These are phyloP conservation scores for Phlegmacium glaucopus DNA, from an alignment of 768 basidiomycete genomes.

Conservation along the genomic window DNA sequence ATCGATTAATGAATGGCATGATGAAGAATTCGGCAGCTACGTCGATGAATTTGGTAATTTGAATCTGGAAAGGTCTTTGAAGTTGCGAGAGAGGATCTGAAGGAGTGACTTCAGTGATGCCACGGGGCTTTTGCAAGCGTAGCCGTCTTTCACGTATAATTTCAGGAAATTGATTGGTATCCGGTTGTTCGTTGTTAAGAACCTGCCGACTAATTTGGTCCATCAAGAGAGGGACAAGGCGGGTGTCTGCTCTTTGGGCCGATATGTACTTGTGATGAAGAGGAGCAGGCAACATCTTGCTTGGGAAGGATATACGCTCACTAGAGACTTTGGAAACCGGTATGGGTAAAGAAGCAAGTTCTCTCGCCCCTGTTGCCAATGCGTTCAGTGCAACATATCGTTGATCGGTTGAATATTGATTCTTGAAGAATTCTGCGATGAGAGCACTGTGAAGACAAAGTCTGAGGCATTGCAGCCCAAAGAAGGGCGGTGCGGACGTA, in stretches of 20 bases:
- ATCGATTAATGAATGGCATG: constrained; percentile 86
- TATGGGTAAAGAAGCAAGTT: constrained; percentile 56
- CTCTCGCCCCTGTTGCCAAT: constrained; percentile 81
- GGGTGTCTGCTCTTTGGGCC: constrained; percentile 32
- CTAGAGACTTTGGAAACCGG: constrained; percentile 28
- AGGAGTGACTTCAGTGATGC: constrained; percentile 41
- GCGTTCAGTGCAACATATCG: constrained; percentile 84
- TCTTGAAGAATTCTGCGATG: constrained; percentile 91
- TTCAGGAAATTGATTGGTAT: constrained; percentile 51
- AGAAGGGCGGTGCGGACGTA: constrained; percentile 41
- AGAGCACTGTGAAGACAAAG: constrained; percentile 49
- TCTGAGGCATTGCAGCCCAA: too few species aligned
- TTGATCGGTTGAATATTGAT: constrained; percentile 86
- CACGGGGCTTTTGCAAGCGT: constrained; percentile 50
- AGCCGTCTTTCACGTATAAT: constrained; percentile 74
- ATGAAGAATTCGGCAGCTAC: constrained; percentile 89
- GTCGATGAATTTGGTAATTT: constrained; percentile 48
- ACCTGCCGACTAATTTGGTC: constrained; percentile 60
- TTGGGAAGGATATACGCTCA: constrained; percentile 62
- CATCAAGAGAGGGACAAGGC: constrained; percentile 54
- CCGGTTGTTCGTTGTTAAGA: constrained; percentile 53
- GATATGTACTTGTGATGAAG: constrained; percentile 70
- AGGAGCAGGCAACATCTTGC: constrained; percentile 68
- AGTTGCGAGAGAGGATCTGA: constrained; percentile 5
- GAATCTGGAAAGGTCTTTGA: constrained; percentile 13